These are phyloP conservation scores for Aspergillus indologenus DNA, from an alignment of 495 filamentous ascomycete species.

Conservation along the genomic window DNA sequence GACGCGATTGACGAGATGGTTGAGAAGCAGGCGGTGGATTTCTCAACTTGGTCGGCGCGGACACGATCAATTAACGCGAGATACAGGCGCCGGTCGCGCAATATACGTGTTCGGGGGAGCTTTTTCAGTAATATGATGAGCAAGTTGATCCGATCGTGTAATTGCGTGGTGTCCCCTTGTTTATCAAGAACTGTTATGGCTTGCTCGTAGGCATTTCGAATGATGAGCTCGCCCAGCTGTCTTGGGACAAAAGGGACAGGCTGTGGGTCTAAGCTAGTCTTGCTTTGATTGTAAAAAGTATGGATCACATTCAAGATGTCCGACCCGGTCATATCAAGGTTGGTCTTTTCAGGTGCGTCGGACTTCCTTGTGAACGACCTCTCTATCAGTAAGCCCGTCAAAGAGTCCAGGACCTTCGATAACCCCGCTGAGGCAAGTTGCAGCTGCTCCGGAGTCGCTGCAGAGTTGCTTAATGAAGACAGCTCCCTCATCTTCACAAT, in stretches of 20 bases:
- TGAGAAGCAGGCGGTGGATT: conserved; percentile 37
- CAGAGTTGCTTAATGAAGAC: conserved; percentile 11
- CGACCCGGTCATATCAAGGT: conserved; percentile 22
- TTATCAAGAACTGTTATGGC: conserved; percentile 39
- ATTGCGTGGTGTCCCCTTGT: conserved; percentile 20
- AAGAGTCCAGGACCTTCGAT: conserved; percentile 32
- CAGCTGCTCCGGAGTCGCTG: conserved; percentile 16
- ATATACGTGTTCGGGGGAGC: conserved; percentile 49
- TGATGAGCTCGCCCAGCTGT: conserved; percentile 56
- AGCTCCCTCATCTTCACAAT: conserved; percentile 52
- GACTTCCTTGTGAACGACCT: conserved; percentile 58
- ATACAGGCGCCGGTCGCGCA: conserved; percentile 54
- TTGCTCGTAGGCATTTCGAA: conserved; percentile 57
- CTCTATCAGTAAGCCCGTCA: conserved; percentile 62
- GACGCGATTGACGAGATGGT: conserved; percentile 57
- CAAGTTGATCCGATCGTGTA: conserved; percentile 44
- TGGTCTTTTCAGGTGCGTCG: conserved; percentile 23
- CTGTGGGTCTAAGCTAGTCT: conserved; percentile 41
- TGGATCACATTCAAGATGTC: conserved; percentile 59
- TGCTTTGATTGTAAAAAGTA: conserved; percentile 58
- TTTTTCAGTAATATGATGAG: conserved; percentile 58
- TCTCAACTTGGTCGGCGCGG: conserved; percentile 17
- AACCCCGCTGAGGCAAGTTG: conserved; percentile 27
- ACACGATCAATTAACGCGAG: conserved; percentile 48
- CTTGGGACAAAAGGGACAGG: conserved; percentile 56